Evolutionary conservation across 345 rosid species (phyloP), one percentile per base, ranked within the genome.

Genomic region (Linum lewisii): DNA sequence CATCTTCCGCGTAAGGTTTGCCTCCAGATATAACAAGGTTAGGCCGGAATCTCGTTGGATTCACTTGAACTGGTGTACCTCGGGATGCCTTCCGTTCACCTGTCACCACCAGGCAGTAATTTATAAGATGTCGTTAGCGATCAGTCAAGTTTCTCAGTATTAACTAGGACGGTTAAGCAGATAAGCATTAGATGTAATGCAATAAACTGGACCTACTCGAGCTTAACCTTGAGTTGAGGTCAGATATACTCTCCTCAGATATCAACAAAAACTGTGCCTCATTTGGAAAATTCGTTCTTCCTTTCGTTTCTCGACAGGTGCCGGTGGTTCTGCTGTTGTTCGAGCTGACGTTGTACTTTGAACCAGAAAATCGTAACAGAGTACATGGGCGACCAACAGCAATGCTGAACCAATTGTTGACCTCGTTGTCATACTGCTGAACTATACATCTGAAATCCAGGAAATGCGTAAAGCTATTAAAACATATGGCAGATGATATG

Each of bases 181-280:
- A n/a, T n/a, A n/a, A n/a, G n/a, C n/a, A n/a, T n/a, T n/a, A n/a
- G n/a, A n/a, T n/a, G n/a, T n/a, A n/a, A n/a, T n/a, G n/a, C n/a
- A n/a, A 51, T 21, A 57, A 42, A 14, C 7, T 51, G 52, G 50
- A 74, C 79, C 29, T 83, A 92, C 94, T 77, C 36, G 69, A 72
- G 59, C 75, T 77, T 61, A 87, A 37, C 76, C 84, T 81, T 67
- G 54, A 72, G 72, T 78, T 78, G 58, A 93, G 89, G 72, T 93
- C 94, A 3, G 84, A 75, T 26, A 89, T 72, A 32, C 99, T 93
- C 75, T 81, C 94, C 72, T 87, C 95, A 0, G 94, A 82, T 75
- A 93, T 66, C 67, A 89, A 70, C 59, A 93, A 73, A 71, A 86
- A 82, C 77, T 86, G 97, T 74, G 91, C 99, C 83, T 89, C 99